Evolutionary conservation across 2,329 filamentous ascomycete species (phyloP), one percentile per base, ranked within the genome.

Genomic region (Sphaerostilbella broomeana): DNA sequence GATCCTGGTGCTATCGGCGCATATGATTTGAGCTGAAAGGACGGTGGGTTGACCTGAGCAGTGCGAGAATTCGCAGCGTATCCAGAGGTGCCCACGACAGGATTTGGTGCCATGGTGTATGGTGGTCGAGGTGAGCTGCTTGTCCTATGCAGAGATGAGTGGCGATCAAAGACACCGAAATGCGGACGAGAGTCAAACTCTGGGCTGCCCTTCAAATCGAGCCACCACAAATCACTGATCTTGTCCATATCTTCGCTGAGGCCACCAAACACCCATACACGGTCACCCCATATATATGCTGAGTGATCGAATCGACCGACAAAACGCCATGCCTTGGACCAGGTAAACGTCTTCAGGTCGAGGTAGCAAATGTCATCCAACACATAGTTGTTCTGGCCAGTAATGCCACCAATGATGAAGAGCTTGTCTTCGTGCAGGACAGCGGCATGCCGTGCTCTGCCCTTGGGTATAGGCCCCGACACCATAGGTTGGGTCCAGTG

Each of bases 181-280:
- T 65, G 77, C 38, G 84, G 80, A 19, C 77, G 69, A 24, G 80
- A 79, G 52, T 88, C 81, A 51, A 95, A 89, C 32, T 88, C 86
- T 2, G 89, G 88, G 44, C 78, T 88, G 22, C 87, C 88, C 59
- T 94, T 90, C 35, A 98, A 74, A 63, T 98, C 92, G 29, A 98
- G 70, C 89, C 92, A 98, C 85, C 88, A 95, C 29, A 98, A 75
- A 60, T 98, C 92, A 44, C 87, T 90, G 46, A 85, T 87, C 54
- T 94, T 90, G 65, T 97, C 89, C 87, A 97, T 95, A 50, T 95
- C 89, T 51, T 92, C 86, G 47, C 87, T 92, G 35, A 98, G 72
- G 2, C 92, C 92, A 26, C 92, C 92, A 61, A 95, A 95, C 6
- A 97, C 88, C 90, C 90, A 98, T 22, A 98, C 81, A 29, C 87